Base-by-base conservation (phyloP, 2,329 filamentous ascomycete species). In the Plenodomus biglobosus region DNA sequence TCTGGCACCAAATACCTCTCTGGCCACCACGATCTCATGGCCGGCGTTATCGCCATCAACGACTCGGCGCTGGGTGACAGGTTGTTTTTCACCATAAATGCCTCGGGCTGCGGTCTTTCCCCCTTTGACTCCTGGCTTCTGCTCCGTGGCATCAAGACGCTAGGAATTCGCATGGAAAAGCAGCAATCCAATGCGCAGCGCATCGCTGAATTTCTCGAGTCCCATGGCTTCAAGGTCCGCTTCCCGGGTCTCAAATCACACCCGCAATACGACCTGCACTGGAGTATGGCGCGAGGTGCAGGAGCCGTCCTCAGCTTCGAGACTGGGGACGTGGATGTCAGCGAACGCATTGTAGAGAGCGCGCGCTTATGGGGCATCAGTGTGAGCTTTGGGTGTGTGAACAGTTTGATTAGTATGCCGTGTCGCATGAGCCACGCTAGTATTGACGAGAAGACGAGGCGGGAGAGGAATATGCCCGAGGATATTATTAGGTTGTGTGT, bases 341-440 rank as follows among this genome's bases (percentile, higher is more conserved):
- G 89, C 3, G 90, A 96, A 76, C 84, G 92, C 34, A 96, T 99
- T 63, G 94, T 99, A 4, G 94, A 97, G 75, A 89, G 88, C 22
- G 89, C 94, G 2, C 85, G 88, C 56, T 78, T 99, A 24, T 99
- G 90, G 85, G 91, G 88, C 27, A 99, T 99, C 62, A 95, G 89
- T 58, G 94, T 99, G 50, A 96, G 90, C 67, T 99, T 99, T 70
- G 94, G 94, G 40, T 97, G 94, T 71, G 94, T 99, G 58, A 99
- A 99, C 77, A 95, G 90, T 70, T 78, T 99, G 71, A 99, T 99
- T 74, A 96, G 92, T 76, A 96, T 99, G 92, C 92, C 94, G 8
- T 99, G 94, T 76, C 91, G 92, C 66, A 99, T 99, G 95, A 97
- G 92, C 75, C 94, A 99, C 74, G 94, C 94, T 34, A 96, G 90